phyloP scores from a whole-genome alignment of 257 asterid genomes.

The Penstemon eatonii region DNA sequence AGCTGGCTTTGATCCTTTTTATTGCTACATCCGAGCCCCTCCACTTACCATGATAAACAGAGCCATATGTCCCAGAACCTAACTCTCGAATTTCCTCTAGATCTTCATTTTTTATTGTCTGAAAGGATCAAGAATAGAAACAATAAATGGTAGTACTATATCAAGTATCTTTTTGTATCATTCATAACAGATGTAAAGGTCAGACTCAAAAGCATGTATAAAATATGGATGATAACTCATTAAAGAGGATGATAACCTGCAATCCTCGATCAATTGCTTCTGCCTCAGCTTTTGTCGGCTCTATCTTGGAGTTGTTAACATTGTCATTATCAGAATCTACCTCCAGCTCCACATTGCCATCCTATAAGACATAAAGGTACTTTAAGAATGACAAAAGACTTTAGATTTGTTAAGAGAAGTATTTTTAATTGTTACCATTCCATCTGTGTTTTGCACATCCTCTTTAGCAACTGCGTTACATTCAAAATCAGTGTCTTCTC shows the following conservation, averaged over 20 bases:
- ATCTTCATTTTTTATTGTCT: constrained; percentile 92
- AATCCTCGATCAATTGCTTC: constrained; percentile 91
- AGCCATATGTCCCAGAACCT: constrained; percentile 93
- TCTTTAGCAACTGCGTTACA: constrained; percentile 38
- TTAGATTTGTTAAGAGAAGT: constrained; percentile 4
- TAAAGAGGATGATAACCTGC: constrained; percentile 56
- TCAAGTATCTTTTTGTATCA: not conserved
- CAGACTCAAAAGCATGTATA: constrained; percentile 8
- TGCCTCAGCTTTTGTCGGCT: constrained; percentile 87
- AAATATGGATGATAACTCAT: constrained; percentile 13
- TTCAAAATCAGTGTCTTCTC: constrained; percentile 41
- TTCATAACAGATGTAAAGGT: constrained; percentile 7
- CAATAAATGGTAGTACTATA: constrained; percentile 16
- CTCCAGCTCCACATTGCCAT: constrained; percentile 59
- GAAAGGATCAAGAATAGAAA: constrained; percentile 21
- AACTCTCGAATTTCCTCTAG: constrained; percentile 95
- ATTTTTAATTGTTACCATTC: constrained; percentile 47
- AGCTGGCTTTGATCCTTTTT: constrained; percentile 94
- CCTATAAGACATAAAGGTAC: constrained; percentile 42
- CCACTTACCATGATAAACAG: constrained; percentile 98
- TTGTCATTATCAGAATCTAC: constrained; percentile 72
- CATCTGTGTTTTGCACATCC: constrained; percentile 50
- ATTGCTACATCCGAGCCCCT: constrained; percentile 97
- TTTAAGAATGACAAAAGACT: constrained; percentile 19
- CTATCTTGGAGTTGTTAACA: constrained; percentile 65